Percentiles rank a stretch among this genome's conserved stretches.
Evolutionary conservation across 2,329 filamentous ascomycete genomes (phyloP).

Genomic region (Talaromyces piceae): DNA sequence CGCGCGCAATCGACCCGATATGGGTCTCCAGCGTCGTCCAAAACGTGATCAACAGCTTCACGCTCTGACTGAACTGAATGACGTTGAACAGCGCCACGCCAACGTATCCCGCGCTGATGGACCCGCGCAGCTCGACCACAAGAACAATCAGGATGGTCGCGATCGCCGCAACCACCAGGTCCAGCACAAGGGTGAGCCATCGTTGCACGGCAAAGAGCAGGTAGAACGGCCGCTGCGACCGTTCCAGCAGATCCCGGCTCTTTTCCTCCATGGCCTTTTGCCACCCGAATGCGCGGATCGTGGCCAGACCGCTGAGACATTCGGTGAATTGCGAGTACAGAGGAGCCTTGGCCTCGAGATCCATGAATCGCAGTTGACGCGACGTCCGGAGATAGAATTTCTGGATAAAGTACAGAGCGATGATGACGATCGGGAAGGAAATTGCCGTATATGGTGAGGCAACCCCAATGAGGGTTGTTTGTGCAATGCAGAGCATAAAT

Average conservation of each 20-base stretch:
- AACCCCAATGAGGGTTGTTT: constrained; percentile 44
- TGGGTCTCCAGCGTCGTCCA: constrained; percentile 54
- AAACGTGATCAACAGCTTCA: constrained; percentile 44
- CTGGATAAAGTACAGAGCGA: constrained; percentile 45
- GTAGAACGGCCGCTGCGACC: constrained; percentile 52
- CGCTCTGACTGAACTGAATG: constrained; percentile 45
- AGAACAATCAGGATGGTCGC: constrained; percentile 44
- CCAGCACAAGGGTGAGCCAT: constrained; percentile 49
- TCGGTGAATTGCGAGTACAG: constrained; percentile 53
- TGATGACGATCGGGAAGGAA: constrained; percentile 44
- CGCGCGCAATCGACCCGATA: constrained; percentile 49
- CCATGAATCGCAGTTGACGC: constrained; percentile 52
- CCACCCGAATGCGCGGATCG: constrained; percentile 53
- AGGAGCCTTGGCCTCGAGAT: constrained; percentile 55
- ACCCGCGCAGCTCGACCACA: constrained; percentile 38
- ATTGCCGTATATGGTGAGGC: constrained; percentile 43
- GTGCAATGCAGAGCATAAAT: constrained; percentile 34
- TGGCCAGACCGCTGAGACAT: constrained; percentile 48
- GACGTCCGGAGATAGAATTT: constrained; percentile 55
- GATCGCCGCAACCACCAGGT: constrained; percentile 44
- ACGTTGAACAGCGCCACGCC: constrained; percentile 49
- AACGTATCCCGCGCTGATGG: constrained; percentile 42
- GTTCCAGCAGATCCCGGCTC: constrained; percentile 45
- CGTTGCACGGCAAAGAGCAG: constrained; percentile 51
- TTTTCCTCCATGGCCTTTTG: constrained; percentile 35